A percentile compares a stretch with the other conserved stretches of the same genome.
These are phyloP conservation scores for Raphidocelis subcapitata DNA, from an alignment of 139 green algal species.

Conservation along the genomic window DNA sequence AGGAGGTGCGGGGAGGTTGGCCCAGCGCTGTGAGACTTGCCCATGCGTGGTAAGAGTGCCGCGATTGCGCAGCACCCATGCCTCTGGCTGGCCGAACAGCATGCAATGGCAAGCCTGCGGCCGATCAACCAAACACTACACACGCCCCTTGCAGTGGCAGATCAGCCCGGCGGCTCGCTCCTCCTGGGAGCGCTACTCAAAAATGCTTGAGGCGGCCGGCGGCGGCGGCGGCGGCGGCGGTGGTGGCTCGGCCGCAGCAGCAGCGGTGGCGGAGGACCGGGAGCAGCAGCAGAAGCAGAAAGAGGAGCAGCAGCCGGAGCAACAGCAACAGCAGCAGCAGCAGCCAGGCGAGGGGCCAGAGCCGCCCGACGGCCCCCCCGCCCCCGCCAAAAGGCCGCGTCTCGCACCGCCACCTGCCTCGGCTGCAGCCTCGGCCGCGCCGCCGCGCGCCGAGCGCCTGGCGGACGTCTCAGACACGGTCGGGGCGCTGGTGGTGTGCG, in stretches of 20 bases:
- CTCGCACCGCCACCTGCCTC: neutral
- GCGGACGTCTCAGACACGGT: conserved; percentile 69
- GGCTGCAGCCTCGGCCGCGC: neutral
- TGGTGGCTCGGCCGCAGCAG: neutral
- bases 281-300: conserved; percentile 1
- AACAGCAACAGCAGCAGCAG: conserved; percentile 1
- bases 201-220: conserved; percentile 42
- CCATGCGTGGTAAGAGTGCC: neutral
- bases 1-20: conserved; percentile 12
- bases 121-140: neutral
- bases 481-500: conserved; percentile 62
- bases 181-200: conserved; percentile 53
- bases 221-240: neutral
- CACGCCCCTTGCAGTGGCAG: conserved; percentile 38
- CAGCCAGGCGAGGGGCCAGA: neutral
- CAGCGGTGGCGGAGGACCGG: neutral
- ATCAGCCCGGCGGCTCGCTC: conserved; percentile 39
- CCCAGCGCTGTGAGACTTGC: too few relatives aligned
- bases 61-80: neutral
- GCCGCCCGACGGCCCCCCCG: neutral
- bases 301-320: neutral
- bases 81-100: neutral
- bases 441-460: neutral
- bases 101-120: neutral
- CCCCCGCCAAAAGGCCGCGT: neutral